These are phyloP conservation scores for Dactylellina sp. DNA, from an alignment of 2,329 filamentous ascomycete species.

Conservation along the genomic window DNA sequence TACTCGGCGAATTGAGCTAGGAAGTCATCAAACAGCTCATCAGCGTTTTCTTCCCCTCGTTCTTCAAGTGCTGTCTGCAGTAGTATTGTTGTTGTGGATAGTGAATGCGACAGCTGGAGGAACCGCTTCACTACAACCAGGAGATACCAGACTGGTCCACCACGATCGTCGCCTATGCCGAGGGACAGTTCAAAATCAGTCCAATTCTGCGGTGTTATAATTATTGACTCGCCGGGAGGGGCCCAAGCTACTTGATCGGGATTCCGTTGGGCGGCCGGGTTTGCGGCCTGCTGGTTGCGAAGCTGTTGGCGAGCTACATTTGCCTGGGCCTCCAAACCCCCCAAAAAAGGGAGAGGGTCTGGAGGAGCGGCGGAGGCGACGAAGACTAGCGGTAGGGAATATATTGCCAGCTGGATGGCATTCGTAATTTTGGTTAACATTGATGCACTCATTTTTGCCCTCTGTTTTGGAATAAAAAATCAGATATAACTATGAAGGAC, in stretches of 20 bases:
- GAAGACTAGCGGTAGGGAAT: not conserved
- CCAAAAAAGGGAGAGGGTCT: conserved; percentile 1
- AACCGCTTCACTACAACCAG: conserved; percentile 5
- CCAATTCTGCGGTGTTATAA: conserved; percentile 11
- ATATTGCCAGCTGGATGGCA: not conserved
- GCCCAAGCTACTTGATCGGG: conserved; percentile 16
- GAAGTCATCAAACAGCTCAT: not conserved
- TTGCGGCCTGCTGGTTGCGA: conserved; percentile 12
- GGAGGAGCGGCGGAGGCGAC: not conserved
- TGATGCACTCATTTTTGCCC: too few species aligned
- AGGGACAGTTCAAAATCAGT: conserved; percentile 15
- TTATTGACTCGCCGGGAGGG: conserved; percentile 4
- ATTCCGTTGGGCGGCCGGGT: not conserved
- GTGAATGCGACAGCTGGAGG: conserved; percentile 4
- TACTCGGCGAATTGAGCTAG: not conserved
- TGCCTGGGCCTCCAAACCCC: not conserved
- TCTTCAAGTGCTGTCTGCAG: conserved; percentile 1
- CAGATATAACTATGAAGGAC: too few species aligned
- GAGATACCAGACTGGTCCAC: conserved; percentile 16
- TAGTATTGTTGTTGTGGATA: not conserved
- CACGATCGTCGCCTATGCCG: not conserved
- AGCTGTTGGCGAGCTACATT: conserved; percentile 1
- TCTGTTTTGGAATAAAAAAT: too few species aligned
- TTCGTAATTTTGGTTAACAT: not conserved
- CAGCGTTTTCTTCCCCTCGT: not conserved